Base-by-base conservation (phyloP, 2,329 filamentous ascomycete species). In the Pyrenophora graminea region DNA sequence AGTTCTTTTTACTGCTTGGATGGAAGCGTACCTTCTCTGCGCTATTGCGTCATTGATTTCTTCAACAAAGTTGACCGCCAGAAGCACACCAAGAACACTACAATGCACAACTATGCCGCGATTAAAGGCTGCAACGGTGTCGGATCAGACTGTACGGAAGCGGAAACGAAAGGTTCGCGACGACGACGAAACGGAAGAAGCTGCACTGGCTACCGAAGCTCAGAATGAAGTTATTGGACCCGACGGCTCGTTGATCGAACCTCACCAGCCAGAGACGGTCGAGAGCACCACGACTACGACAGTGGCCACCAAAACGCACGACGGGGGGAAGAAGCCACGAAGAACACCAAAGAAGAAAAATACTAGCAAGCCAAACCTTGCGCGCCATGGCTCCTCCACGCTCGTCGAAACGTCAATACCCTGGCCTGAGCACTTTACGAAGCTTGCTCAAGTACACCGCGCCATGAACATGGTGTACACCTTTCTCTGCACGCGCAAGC, bases 391-490 rank as follows among this genome's bases (percentile, higher is more conserved):
- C 34, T 82, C 80, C 2, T 82, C 80, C 2, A 77, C 71, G 6
- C 54, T 80, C 0, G 74, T 82, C n/a, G 79, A 82, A 58, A 73
- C 78, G 1, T 69, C 79, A 1, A 77, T 81, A 43, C 80, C 82
- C 36, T 97, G 93, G 91, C 91, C 92, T 0, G 80, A 84, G 1
- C 79, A 82, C 39, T 90, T 97, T 71, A 87, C 84, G 49, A 78
- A 80, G 36, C 80, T 97, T 7, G 85, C 88, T 21, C 86, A 87
- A 69, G 89, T 87, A 0, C 89, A 97, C 70, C 84, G 86, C 54
- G 93, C 94, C 1, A 76, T 99, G 53, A 99, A 96, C 63, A 77
- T 97, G 1, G 91, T 97, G 1, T 96, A 91, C 64, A 97, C 94
- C 0, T 97, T 99, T 69, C 96, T 91, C 76, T 94, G 87, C 69